Conservation (phyloP, 495 filamentous ascomycete genomes). For the Tetracladium marchalianum region DNA sequence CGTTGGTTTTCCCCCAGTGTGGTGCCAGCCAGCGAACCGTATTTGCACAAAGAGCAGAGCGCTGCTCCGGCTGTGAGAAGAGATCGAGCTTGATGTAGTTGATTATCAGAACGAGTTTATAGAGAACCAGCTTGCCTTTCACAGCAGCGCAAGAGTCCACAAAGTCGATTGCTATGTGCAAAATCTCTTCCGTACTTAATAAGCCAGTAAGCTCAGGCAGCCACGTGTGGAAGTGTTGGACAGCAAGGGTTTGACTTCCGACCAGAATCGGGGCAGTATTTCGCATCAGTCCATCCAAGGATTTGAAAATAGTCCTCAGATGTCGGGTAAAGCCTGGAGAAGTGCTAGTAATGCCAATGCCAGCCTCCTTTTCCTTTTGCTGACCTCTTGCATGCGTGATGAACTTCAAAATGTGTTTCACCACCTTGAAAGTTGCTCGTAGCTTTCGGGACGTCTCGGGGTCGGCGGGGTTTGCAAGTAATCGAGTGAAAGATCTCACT, state of each 20-base stretch:
- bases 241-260: slow-evolving; percentile 87
- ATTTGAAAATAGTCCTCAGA: slow-evolving; percentile 78
- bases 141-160: slow-evolving; percentile 83
- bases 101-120: slow-evolving; percentile 86
- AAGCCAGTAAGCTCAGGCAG: slow-evolving; percentile 74
- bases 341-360: slow-evolving; percentile 75
- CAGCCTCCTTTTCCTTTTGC: slow-evolving; percentile 80
- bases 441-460: slow-evolving; percentile 72
- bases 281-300: slow-evolving; percentile 79
- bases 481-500: slow-evolving; percentile 72
- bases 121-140: slow-evolving; percentile 88
- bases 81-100: slow-evolving; percentile 73
- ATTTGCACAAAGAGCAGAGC: slow-evolving; percentile 62
- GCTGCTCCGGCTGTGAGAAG: slow-evolving; percentile 67
- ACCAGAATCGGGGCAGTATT: slow-evolving; percentile 76
- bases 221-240: slow-evolving; percentile 97
- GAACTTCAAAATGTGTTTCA: slow-evolving; percentile 85
- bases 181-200: slow-evolving; percentile 71
- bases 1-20: slow-evolving; percentile 73
- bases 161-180: slow-evolving; percentile 86
- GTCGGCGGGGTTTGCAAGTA: slow-evolving; percentile 70
- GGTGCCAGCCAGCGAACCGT: slow-evolving; percentile 87
- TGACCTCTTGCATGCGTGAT: slow-evolving; percentile 83
- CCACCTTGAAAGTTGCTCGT: slow-evolving; percentile 90
- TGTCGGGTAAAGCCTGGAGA: slow-evolving; percentile 72